Conservation (phyloP, 768 basidiomycete genomes). For the Pleurotus platypus region DNA sequence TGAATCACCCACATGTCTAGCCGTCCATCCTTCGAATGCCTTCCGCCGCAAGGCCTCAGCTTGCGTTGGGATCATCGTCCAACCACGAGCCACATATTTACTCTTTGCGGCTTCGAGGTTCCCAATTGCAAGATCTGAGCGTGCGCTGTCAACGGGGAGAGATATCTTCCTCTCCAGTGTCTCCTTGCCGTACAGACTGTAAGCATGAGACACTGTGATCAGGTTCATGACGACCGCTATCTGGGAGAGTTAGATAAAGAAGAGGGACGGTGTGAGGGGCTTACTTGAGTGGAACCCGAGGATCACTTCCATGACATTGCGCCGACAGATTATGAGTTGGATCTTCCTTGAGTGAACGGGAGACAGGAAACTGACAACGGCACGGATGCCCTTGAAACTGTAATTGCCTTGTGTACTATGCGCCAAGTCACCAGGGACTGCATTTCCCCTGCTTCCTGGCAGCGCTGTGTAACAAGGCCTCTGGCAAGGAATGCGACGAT, state of each 20-base stretch:
- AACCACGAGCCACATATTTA: neutral
- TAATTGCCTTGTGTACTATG: neutral
- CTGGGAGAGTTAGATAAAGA: neutral
- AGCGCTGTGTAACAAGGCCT: neutral
- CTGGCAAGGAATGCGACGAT: no score
- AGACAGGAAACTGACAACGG: neutral
- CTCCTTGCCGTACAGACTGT: conserved; percentile 33
- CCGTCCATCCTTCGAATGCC: neutral
- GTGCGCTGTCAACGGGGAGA: neutral
- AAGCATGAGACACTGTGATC: conserved; percentile 34
- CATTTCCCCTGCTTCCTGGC: neutral
- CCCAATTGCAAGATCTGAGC: neutral
- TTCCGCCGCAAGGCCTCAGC: neutral
- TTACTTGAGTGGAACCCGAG: conserved; percentile 21
- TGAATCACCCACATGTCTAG: neutral
- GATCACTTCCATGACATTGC: conserved; percentile 23
- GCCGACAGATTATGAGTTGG: conserved; percentile 31
- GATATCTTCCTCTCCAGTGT: conserved; percentile 25
- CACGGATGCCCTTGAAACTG: neutral
- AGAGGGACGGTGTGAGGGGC: conserved; percentile 12
- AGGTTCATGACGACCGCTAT: conserved; percentile 40
- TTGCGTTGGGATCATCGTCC: neutral
- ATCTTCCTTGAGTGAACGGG: conserved; percentile 16
- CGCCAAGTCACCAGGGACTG: neutral
- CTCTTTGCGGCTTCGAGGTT: neutral